Percentiles rank a stretch among this genome's conserved stretches.
These are phyloP conservation scores for Paramarasmius palmivorus DNA, from an alignment of 1,284 basidiomycete species.

Conservation along the genomic window DNA sequence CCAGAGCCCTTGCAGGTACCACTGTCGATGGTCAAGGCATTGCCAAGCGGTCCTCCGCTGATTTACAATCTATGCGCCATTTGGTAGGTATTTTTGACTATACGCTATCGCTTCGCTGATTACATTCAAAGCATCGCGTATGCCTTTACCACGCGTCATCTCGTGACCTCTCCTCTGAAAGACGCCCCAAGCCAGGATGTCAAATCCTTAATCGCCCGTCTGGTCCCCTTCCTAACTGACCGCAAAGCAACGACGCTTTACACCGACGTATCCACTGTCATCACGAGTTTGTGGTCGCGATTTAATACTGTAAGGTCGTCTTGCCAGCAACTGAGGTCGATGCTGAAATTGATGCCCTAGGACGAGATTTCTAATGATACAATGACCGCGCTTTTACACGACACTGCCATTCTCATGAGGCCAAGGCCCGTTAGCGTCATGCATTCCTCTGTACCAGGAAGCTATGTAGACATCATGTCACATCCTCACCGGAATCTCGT, in stretches of 20 bases:
- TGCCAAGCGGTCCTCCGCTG: slow-evolving; percentile 44
- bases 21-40: slow-evolving; percentile 39
- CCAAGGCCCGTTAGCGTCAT: slow-evolving; percentile 44
- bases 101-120: neutral
- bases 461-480: slow-evolving; percentile 19
- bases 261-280: slow-evolving; percentile 45
- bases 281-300: slow-evolving; percentile 64
- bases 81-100: slow-evolving; percentile 46
- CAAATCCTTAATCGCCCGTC: slow-evolving; percentile 43
- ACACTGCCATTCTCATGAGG: slow-evolving; percentile 49
- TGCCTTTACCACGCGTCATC: slow-evolving; percentile 58
- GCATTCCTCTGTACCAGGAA: slow-evolving; percentile 1
- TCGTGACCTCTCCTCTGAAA: slow-evolving; percentile 57
- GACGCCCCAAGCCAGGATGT: slow-evolving; percentile 47
- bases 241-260: slow-evolving; percentile 53
- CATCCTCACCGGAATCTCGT: slow-evolving; percentile 43
- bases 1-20: slow-evolving; percentile 56
- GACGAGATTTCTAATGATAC: slow-evolving; percentile 39
- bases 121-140: slow-evolving; percentile 56
- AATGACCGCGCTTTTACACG: slow-evolving; percentile 54
- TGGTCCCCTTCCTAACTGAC: slow-evolving; percentile 64
- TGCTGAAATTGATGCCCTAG: slow-evolving; percentile 33
- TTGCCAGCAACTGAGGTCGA: slow-evolving; percentile 7
- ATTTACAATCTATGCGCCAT: slow-evolving; percentile 66
- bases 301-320: slow-evolving; percentile 47